phyloP scores from a whole-genome alignment of 495 filamentous ascomycete genomes.

The Beverwykella pulmonaria region DNA sequence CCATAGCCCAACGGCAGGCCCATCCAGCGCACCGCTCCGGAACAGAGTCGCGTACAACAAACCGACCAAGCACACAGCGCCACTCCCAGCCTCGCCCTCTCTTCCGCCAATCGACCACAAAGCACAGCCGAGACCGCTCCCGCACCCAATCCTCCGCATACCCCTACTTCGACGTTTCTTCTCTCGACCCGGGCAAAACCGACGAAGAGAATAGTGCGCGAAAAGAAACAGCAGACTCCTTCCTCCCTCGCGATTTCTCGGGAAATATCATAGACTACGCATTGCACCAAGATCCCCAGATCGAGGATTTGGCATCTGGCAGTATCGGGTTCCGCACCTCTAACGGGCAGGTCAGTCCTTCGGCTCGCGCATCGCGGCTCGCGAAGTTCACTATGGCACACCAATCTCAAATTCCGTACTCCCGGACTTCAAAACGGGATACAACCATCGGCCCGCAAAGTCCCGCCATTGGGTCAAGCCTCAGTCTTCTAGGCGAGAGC shows the following conservation, averaged over 20 bases:
- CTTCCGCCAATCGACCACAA: slow-evolving; percentile 14
- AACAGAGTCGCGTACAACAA: slow-evolving; percentile 13
- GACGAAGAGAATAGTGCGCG: background rate
- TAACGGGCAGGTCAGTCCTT: slow-evolving; percentile 5
- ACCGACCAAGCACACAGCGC: slow-evolving; percentile 11
- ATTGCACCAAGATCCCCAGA: slow-evolving; percentile 15
- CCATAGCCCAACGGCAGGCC: background rate
- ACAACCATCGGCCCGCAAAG: slow-evolving; percentile 2
- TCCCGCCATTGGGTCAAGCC: background rate
- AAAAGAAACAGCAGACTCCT: background rate
- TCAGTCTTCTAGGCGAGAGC: background rate
- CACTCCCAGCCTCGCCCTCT: background rate
- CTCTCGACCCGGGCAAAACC: background rate
- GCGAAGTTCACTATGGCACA: background rate
- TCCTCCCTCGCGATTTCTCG: slow-evolving; percentile 1
- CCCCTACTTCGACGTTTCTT: slow-evolving; percentile 18
- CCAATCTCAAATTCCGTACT: too few relatives aligned
- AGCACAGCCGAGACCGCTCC: slow-evolving; percentile 12
- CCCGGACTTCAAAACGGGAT: slow-evolving; percentile 1
- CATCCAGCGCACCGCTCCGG: slow-evolving; percentile 10
- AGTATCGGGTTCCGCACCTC: slow-evolving; percentile 10
- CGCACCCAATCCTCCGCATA: slow-evolving; percentile 30
- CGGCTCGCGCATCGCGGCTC: background rate
- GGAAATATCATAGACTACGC: slow-evolving; percentile 25
- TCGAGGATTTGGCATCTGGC: slow-evolving; percentile 14